Evolutionary conservation across 768 basidiomycete species (phyloP).

Genomic region (Tylopilus balloui): DNA sequence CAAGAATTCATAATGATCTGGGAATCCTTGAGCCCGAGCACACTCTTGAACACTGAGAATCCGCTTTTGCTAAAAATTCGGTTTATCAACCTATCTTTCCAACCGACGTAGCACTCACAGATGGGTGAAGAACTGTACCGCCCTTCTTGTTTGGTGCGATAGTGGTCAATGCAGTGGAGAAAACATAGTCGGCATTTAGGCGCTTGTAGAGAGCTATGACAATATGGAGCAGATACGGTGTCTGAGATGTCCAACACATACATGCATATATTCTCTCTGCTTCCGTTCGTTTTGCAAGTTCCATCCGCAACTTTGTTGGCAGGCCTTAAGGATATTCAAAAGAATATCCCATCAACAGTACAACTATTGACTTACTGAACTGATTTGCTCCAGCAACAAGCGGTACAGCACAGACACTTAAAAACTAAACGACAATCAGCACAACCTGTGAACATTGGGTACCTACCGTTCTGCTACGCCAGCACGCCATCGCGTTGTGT

Average conservation of each 20-base stretch:
- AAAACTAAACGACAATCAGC: neutral
- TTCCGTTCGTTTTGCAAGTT: slow-evolving; percentile 29
- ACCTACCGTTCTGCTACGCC: slow-evolving; percentile 51
- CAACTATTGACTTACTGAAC: slow-evolving; percentile 34
- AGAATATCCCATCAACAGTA: neutral
- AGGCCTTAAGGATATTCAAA: slow-evolving; percentile 34
- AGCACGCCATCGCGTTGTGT: slow-evolving; percentile 42
- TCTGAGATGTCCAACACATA: slow-evolving; percentile 10
- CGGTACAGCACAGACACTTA: slow-evolving; percentile 53
- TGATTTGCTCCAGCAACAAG: slow-evolving; percentile 49
- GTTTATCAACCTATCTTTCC: neutral
- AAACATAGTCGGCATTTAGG: slow-evolving; percentile 47
- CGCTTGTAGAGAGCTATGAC: slow-evolving; percentile 52
- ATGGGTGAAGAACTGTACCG: slow-evolving; percentile 42
- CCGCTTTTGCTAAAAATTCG: slow-evolving; percentile 56
- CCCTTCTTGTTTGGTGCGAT: slow-evolving; percentile 50
- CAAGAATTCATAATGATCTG: slow-evolving; percentile 61
- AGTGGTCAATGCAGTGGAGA: slow-evolving; percentile 61
- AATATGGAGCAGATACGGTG: slow-evolving; percentile 3
- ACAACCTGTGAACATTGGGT: neutral
- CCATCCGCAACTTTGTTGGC: slow-evolving; percentile 37
- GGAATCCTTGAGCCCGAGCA: slow-evolving; percentile 76
- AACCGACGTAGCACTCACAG: slow-evolving; percentile 28
- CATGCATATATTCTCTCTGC: slow-evolving; percentile 28
- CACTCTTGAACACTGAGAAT: slow-evolving; percentile 62